These are phyloP conservation scores for Immersiella caudata DNA, from an alignment of 495 filamentous ascomycete species.

Conservation along the genomic window DNA sequence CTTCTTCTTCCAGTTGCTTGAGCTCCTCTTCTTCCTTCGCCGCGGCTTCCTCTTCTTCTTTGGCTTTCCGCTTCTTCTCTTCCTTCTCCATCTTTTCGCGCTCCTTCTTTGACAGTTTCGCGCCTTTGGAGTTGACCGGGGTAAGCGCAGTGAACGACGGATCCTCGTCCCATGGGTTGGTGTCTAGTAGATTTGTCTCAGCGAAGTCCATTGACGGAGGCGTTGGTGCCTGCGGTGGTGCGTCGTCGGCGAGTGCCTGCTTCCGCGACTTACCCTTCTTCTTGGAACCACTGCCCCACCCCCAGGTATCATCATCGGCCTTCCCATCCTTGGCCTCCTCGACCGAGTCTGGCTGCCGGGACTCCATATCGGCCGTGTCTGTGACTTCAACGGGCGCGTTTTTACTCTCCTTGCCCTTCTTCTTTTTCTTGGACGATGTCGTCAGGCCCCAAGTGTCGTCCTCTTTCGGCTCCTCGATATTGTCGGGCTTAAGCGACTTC, in stretches of 20 bases:
- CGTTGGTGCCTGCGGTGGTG: slow-evolving; percentile 29
- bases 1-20: slow-evolving; percentile 40
- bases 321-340: slow-evolving; percentile 47
- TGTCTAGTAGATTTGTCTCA: slow-evolving; percentile 23
- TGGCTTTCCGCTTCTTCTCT: slow-evolving; percentile 39
- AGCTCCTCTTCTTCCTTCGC: slow-evolving; percentile 39
- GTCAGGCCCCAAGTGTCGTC: slow-evolving; percentile 46
- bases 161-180: slow-evolving; percentile 28
- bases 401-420: slow-evolving; percentile 45
- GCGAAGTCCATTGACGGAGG: slow-evolving; percentile 28
- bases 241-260: slow-evolving; percentile 29
- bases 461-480: slow-evolving; percentile 45
- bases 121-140: slow-evolving; percentile 19
- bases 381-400: slow-evolving; percentile 46
- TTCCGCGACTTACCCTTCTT: slow-evolving; percentile 47
- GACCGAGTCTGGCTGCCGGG: slow-evolving; percentile 44
- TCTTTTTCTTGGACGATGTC: slow-evolving; percentile 44
- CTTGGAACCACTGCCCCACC: slow-evolving; percentile 38
- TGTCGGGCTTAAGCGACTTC: slow-evolving; percentile 46
- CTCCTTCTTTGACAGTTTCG: slow-evolving; percentile 38
- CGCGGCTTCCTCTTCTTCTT: slow-evolving; percentile 37
- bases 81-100: slow-evolving; percentile 43
- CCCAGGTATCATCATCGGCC: slow-evolving; percentile 44
- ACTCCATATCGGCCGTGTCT: slow-evolving; percentile 37
- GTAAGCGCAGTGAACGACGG: slow-evolving; percentile 1